Evolutionary conservation across 306 rosid genomes (phyloP).

Genomic region (Heteromeles arbutifolia): DNA sequence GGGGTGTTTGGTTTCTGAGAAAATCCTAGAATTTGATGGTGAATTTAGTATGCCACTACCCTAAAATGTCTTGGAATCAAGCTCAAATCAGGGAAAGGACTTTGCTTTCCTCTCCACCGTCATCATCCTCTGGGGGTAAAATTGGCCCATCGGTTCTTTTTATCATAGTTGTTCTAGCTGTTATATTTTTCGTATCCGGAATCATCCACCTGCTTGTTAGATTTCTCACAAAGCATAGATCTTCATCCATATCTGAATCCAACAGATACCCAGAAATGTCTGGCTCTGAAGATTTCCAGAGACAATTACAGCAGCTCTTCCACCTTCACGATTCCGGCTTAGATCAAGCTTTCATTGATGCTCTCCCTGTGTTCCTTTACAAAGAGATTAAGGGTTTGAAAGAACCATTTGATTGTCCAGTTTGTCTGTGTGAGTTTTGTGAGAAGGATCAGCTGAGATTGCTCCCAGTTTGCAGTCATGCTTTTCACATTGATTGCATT

Average conservation of each 20-base stretch:
- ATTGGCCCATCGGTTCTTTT: constrained; percentile 60
- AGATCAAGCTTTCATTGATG: constrained; percentile 86
- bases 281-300: constrained; percentile 56
- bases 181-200: constrained; percentile 66
- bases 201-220: constrained; percentile 70
- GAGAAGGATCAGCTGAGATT: constrained; percentile 72
- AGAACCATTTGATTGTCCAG: constrained; percentile 90
- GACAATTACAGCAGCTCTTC: constrained; percentile 89
- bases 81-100: constrained; percentile 35
- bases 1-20: constrained; percentile 10
- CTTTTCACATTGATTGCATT: constrained; percentile 78
- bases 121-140: constrained; percentile 51
- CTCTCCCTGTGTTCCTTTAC: constrained; percentile 76
- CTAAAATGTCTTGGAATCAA: constrained; percentile 53
- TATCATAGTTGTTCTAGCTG: constrained; percentile 65
- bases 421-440: constrained; percentile 80
- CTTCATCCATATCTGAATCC: constrained; percentile 55
- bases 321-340: constrained; percentile 91
- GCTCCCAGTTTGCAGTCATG: constrained; percentile 84
- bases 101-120: constrained; percentile 20
- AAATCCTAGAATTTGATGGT: background rate
- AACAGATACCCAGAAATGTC: constrained; percentile 59
- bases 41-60: constrained; percentile 30
- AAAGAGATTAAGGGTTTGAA: constrained; percentile 65
- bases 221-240: constrained; percentile 48